Conservation (phyloP, 2,329 filamentous ascomycete genomes). For the Botrytis galanthina region DNA sequence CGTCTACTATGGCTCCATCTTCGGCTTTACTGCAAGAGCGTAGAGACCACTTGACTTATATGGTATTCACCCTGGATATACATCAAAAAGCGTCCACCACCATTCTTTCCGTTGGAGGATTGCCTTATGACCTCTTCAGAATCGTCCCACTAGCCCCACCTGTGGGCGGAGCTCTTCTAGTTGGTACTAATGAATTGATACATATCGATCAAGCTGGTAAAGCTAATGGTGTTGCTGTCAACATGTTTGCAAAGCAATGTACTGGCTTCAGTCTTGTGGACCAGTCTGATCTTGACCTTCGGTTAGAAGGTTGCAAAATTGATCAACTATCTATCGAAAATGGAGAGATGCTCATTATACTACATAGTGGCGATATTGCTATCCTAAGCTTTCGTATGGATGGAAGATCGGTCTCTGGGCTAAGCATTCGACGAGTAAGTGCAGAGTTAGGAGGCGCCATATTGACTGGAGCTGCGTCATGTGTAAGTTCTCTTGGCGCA, state of each 20-base stretch:
- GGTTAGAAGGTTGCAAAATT: conserved; percentile 76
- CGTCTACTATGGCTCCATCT: conserved; percentile 72
- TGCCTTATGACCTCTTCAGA: conserved; percentile 83
- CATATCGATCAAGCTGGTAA: conserved; percentile 96
- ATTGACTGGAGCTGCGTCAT: conserved; percentile 63
- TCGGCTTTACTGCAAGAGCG: conserved; percentile 69
- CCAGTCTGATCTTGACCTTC: conserved; percentile 76
- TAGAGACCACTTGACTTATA: conserved; percentile 84
- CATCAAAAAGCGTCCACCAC: conserved; percentile 92
- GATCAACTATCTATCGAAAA: conserved; percentile 73
- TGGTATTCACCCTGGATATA: conserved; percentile 91
- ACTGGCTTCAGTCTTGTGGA: conserved; percentile 84
- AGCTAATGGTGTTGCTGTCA: conserved; percentile 87
- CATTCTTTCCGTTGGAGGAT: conserved; percentile 77
- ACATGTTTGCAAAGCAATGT: conserved; percentile 78
- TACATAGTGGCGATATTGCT: conserved; percentile 71
- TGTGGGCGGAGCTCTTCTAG: conserved; percentile 81
- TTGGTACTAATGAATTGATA: conserved; percentile 87
- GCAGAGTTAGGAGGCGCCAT: conserved; percentile 61
- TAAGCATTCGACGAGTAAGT: conserved; percentile 67
- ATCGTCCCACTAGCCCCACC: conserved; percentile 81
- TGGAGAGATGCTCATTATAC: conserved; percentile 80
- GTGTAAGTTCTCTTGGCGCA: conserved; percentile 65
- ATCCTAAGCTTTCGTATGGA: conserved; percentile 82
- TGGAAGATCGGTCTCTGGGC: conserved; percentile 84